Evolutionary conservation across 2,329 filamentous ascomycete genomes (phyloP).

Genomic region (Daldinia sp.): DNA sequence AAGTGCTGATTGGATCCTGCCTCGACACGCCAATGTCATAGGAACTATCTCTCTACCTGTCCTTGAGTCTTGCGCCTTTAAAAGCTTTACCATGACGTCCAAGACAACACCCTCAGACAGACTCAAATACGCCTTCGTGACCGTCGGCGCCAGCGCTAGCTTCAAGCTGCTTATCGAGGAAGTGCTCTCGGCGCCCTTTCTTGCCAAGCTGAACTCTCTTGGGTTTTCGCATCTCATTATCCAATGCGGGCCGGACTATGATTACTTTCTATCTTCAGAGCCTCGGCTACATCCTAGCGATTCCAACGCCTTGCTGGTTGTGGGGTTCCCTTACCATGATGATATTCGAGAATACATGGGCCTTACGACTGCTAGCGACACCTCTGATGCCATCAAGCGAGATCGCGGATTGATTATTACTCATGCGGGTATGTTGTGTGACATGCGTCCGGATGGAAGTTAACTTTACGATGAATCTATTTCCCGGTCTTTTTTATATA

Average conservation of each 20-base stretch:
- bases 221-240: conserved; percentile 77
- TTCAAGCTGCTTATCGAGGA: conserved; percentile 77
- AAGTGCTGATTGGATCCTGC: not conserved
- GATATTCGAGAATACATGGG: conserved; percentile 68
- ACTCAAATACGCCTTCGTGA: conserved; percentile 73
- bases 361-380: conserved; percentile 51
- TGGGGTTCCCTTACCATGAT: conserved; percentile 72
- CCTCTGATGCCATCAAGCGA: conserved; percentile 50
- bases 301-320: conserved; percentile 57
- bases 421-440: conserved; percentile 75
- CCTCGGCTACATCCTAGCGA: conserved; percentile 37
- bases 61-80: not conserved
- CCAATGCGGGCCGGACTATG: conserved; percentile 80
- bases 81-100: not conserved
- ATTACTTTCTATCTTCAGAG: conserved; percentile 56
- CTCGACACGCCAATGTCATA: not conserved
- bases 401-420: conserved; percentile 80
- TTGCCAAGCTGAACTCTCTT: conserved; percentile 63
- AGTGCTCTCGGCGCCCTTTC: conserved; percentile 68
- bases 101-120: not conserved
- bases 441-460: too few species aligned
- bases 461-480: too few species aligned
- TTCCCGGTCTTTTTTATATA: too few species aligned
- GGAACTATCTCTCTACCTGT: not conserved
- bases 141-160: conserved; percentile 88